Evolutionary conservation across 2,329 filamentous ascomycete genomes (phyloP).

Genomic region (Trichoderma sp.): DNA sequence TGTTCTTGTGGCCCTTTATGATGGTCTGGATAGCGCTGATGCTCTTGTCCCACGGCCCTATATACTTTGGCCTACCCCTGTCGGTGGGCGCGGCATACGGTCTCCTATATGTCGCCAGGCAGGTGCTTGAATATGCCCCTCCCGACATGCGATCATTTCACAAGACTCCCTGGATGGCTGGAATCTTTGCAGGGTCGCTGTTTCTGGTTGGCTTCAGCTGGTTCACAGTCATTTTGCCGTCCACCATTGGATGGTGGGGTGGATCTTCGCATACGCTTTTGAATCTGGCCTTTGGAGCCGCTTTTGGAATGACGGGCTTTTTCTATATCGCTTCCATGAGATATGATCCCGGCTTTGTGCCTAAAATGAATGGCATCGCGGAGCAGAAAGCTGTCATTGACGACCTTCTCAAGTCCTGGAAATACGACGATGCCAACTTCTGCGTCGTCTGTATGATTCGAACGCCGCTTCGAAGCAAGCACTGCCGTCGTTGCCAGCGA

Average conservation of each 20-base stretch:
- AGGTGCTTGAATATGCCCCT: constrained; percentile 80
- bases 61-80: constrained; percentile 77
- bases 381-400: constrained; percentile 90
- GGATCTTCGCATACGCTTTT: constrained; percentile 63
- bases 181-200: constrained; percentile 86
- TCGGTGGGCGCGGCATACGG: constrained; percentile 67
- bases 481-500: constrained; percentile 87
- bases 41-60: constrained; percentile 72
- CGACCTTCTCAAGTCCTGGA: constrained; percentile 80
- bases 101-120: constrained; percentile 77
- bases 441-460: constrained; percentile 94
- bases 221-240: constrained; percentile 70
- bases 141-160: constrained; percentile 88
- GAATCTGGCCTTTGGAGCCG: constrained; percentile 73
- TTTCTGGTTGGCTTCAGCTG: constrained; percentile 81
- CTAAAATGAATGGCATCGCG: constrained; percentile 84
- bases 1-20: constrained; percentile 86
- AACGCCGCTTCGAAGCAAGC: constrained; percentile 90
- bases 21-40: constrained; percentile 73
- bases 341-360: constrained; percentile 89
- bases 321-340: constrained; percentile 89
- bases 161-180: constrained; percentile 90
- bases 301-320: constrained; percentile 71
- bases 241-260: constrained; percentile 35
- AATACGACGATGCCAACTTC: constrained; percentile 93